Evolutionary conservation across 768 basidiomycete genomes (phyloP).

Genomic region (Amanita rubescens): DNA sequence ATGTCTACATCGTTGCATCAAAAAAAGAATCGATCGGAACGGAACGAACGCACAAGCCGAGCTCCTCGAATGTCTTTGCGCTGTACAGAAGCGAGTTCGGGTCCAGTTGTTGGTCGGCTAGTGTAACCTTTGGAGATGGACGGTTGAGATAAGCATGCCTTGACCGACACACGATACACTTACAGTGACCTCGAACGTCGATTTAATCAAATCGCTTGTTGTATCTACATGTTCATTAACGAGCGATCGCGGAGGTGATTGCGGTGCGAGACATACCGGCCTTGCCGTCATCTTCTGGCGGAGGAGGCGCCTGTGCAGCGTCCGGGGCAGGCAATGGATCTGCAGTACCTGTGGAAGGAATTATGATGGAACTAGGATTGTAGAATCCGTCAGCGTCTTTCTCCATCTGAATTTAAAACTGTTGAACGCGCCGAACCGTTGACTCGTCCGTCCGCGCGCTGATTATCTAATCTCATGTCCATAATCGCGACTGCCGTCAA

Average conservation of each 20-base stretch:
- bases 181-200: conserved; percentile 81
- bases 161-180: conserved; percentile 17
- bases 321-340: not conserved
- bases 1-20: conserved; percentile 38
- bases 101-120: conserved; percentile 93
- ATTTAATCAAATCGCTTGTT: conserved; percentile 59
- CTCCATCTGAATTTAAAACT: conserved; percentile 44
- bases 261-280: conserved; percentile 12
- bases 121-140: conserved; percentile 60
- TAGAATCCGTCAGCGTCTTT: conserved; percentile 82
- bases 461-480: conserved; percentile 11
- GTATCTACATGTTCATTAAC: conserved; percentile 13
- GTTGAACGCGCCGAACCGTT: no score
- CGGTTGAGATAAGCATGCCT: conserved; percentile 9
- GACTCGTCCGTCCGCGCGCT: not conserved
- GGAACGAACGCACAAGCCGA: conserved; percentile 69
- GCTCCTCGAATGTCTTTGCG: conserved; percentile 89
- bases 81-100: conserved; percentile 95
- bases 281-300: conserved; percentile 17
- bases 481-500: not conserved
- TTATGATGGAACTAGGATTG: conserved; percentile 40
- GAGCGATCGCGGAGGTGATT: not conserved
- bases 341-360: not conserved
- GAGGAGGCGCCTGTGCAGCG: not conserved
- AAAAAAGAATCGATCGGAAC: not conserved